Evolutionary conservation across 371 early-diverging fungal species (phyloP), one percentile per base, ranked within the genome.

Genomic region (Lichtheimia ramosa): DNA sequence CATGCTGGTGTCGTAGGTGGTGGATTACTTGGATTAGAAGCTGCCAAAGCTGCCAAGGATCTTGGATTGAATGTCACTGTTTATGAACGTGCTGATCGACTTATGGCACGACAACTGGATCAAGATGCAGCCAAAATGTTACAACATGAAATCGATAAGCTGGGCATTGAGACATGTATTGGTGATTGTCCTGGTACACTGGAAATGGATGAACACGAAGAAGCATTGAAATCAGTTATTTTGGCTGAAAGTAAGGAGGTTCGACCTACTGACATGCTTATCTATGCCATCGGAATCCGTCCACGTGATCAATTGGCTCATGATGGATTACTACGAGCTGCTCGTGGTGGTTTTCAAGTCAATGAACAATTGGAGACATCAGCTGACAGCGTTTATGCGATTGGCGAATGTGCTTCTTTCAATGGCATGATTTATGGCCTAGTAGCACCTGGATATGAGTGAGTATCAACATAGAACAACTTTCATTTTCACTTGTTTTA

Each of bases 11-110:
- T 85, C 12, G 75, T 89, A 12, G 81, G 88, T 43, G 89, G 89
- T n/a, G 89, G 89, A 42, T 63, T 88, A 40, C 68, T 88, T 23
- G 89, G 89, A 10, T 65, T 88, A 25, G 89, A 88, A 65, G 89
- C 89, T 20, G 89, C 89, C 54, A 83, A 84, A 52, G 89, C 85
- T 40, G 76, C 77, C 50, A 62, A 66, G 41, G 85, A 87, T 63
- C 69, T 89, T 24, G 80, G 77, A 12, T 70, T 84, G n/a, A 58
- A 72, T 27, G 75, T 81, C 18, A 77, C 71, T 5, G 74, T 89
- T 23, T 69, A 81, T 59, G 87, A 89, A 56, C 71, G 85, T 15
- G 75, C 74, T 48, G 69, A 67, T 40, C 75, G 79, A 25, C 62
- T 85, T 20, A 68, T 89, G 73, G 27, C 68, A 5, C 77, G 88